A percentile compares a stretch with the other conserved stretches of the same genome.
Conservation (phyloP, 805 yeast species). For the Cyberlindnera xylosilytica region DNA sequence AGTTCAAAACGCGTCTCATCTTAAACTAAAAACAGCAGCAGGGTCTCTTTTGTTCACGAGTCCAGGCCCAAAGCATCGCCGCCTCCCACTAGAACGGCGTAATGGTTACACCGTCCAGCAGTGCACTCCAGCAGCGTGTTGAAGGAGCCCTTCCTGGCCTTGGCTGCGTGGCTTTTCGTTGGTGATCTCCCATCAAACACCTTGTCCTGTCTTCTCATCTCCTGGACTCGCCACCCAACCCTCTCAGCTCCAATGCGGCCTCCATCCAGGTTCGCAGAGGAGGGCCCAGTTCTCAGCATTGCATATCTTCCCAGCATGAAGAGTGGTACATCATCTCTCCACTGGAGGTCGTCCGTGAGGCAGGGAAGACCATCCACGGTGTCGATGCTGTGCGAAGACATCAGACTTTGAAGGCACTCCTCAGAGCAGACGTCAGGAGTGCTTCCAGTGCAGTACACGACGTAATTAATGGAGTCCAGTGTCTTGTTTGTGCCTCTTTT, state of each 20-base stretch:
- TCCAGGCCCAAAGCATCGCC: not conserved
- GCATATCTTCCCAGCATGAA: slow-evolving; percentile 44
- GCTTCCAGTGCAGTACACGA: slow-evolving; percentile 42
- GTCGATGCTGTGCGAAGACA: slow-evolving; percentile 30
- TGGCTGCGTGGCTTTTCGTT: not conserved
- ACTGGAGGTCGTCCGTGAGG: slow-evolving; percentile 41
- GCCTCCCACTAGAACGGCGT: not conserved
- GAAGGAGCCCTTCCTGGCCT: too few species aligned
- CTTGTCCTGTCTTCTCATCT: not conserved
- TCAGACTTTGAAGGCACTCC: slow-evolving; percentile 31
- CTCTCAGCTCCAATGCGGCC: slow-evolving; percentile 45
- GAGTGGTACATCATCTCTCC: slow-evolving; percentile 38
- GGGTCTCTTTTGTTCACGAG: too few species aligned
- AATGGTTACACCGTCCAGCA: slow-evolving; percentile 1
- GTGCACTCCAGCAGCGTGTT: not conserved
- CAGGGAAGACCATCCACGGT: slow-evolving; percentile 39
- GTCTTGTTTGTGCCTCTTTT: slow-evolving; percentile 2
- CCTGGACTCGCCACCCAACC: slow-evolving; percentile 30
- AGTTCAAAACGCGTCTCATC: too few species aligned
- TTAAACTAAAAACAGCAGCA: too few species aligned
- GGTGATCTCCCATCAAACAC: not conserved
- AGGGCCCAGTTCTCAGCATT: slow-evolving; percentile 40
- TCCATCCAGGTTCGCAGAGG: slow-evolving; percentile 45
- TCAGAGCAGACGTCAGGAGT: slow-evolving; percentile 30
- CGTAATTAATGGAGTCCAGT: slow-evolving; percentile 30